Evolutionary conservation across 352 stramenopile genomes (phyloP), one percentile per base, ranked within the genome.

Genomic region (Pythium periplocum): DNA sequence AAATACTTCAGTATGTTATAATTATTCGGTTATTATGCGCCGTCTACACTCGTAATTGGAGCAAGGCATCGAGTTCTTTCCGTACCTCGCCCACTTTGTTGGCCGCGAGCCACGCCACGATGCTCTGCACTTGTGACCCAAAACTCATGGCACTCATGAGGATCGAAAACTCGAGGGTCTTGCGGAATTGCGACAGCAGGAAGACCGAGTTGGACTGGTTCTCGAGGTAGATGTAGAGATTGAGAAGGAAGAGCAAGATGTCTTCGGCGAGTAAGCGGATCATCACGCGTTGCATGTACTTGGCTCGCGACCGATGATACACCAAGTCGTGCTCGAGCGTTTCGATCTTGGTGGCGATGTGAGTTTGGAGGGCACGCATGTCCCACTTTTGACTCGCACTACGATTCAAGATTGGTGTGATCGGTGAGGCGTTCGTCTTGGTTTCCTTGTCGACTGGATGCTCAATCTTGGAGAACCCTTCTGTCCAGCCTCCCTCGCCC

Each of bases 81-180:
- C 34, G 33, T 32, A 47, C 34, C 38, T 66, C 54, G 4, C 53
- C 34, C 26, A 66, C 44, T 31, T 59, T 58, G 41, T 66, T 59
- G 12, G 49, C 30, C 11, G 57, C 48, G 11, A 62, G 45, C 59
- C 59, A 66, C 48, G 46, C 44, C 0, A 49, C 59, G 10, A 62
- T 59, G 26, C 38, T 55, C 45, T 66, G 59, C n/a, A 41, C 17
- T 36, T 66, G 53, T 12, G 53, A 45, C 2, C 59, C 53, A 48
- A 66, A 66, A 36, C 47, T 36, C 9, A 66, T 58, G 4, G 59
- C 49, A 33, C 59, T 66, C 54, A 51, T 59, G 44, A 62, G 45
- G 31, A 62, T 62, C 8, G 59, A 59, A 56, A 62, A 62, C 44
- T 66, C 59, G 32, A 66, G 53, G 48, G 59, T 56, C n/a, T 38